Evolutionary conservation across 2,329 filamentous ascomycete species (phyloP).

Genomic region (Aspergillus aculeatus): DNA sequence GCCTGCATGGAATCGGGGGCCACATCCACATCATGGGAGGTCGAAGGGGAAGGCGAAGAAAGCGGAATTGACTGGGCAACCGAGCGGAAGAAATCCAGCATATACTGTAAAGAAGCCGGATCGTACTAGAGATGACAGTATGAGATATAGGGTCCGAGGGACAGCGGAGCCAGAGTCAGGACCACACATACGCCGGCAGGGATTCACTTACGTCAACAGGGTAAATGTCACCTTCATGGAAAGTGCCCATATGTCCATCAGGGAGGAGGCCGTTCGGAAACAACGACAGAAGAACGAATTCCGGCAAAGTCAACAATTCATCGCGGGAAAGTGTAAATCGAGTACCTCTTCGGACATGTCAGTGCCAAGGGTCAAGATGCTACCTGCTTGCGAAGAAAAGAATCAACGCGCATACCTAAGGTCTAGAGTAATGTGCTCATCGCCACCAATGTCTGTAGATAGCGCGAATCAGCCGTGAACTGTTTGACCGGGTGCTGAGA

Average conservation of each 20-base stretch:
- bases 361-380: constrained; percentile 7
- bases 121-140: constrained; percentile 71
- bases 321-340: constrained; percentile 93
- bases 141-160: constrained; percentile 6
- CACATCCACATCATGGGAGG: constrained; percentile 59
- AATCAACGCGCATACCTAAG: constrained; percentile 65
- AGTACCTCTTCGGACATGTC: constrained; percentile 65
- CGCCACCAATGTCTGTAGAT: constrained; percentile 69
- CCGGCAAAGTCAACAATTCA: constrained; percentile 89
- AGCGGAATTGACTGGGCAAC: constrained; percentile 89
- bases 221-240: constrained; percentile 89
- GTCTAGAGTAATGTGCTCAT: constrained; percentile 94
- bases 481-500: not conserved
- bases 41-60: constrained; percentile 60
- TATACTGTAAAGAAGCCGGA: constrained; percentile 92
- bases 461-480: constrained; percentile 11
- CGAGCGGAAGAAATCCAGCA: constrained; percentile 96
- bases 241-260: constrained; percentile 91
- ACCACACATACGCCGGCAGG: not conserved
- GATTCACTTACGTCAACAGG: constrained; percentile 80
- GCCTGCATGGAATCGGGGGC: constrained; percentile 71
- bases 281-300: constrained; percentile 95
- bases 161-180: not conserved
- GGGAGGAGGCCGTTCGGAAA: constrained; percentile 98
- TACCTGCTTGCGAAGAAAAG: constrained; percentile 11